phyloP scores from a whole-genome alignment of 2,329 filamentous ascomycete species.

The Exophiala bonariae region DNA sequence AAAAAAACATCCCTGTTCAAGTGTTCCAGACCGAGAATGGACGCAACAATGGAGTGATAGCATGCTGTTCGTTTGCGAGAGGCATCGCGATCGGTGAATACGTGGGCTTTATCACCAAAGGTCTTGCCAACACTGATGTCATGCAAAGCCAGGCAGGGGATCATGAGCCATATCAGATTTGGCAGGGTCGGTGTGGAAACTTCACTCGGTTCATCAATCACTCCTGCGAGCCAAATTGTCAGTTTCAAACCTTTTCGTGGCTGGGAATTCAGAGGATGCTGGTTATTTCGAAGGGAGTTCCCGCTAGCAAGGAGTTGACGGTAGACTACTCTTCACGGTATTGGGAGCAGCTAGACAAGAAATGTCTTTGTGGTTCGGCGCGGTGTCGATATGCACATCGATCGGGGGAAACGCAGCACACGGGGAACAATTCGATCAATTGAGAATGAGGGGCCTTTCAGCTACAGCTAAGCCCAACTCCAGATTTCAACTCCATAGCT shows the following conservation, averaged over 20 bases:
- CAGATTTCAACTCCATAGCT: no score
- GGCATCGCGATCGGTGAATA: slow-evolving; percentile 58
- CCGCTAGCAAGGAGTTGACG: slow-evolving; percentile 55
- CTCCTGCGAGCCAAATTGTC: slow-evolving; percentile 58
- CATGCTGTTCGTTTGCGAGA: slow-evolving; percentile 48
- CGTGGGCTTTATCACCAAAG: slow-evolving; percentile 55
- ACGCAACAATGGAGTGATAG: slow-evolving; percentile 54
- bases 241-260: slow-evolving; percentile 60
- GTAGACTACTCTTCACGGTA: slow-evolving; percentile 61
- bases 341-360: slow-evolving; percentile 57
- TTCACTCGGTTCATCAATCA: slow-evolving; percentile 62
- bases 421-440: no score
- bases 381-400: slow-evolving; percentile 41
- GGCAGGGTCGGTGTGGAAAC: slow-evolving; percentile 57
- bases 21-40: slow-evolving; percentile 54
- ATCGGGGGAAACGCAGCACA: neutral
- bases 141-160: slow-evolving; percentile 42
- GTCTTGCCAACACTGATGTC: slow-evolving; percentile 53
- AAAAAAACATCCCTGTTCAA: slow-evolving; percentile 48
- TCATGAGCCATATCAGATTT: slow-evolving; percentile 53
- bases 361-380: slow-evolving; percentile 54
- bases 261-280: slow-evolving; percentile 55
- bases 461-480: no score
- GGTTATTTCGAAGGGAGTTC: slow-evolving; percentile 56
- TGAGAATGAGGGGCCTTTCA: no score